phyloP scores from a whole-genome alignment of 225 moss, liverwort and hornwort species.

The Pseudoscleropodium purum region DNA sequence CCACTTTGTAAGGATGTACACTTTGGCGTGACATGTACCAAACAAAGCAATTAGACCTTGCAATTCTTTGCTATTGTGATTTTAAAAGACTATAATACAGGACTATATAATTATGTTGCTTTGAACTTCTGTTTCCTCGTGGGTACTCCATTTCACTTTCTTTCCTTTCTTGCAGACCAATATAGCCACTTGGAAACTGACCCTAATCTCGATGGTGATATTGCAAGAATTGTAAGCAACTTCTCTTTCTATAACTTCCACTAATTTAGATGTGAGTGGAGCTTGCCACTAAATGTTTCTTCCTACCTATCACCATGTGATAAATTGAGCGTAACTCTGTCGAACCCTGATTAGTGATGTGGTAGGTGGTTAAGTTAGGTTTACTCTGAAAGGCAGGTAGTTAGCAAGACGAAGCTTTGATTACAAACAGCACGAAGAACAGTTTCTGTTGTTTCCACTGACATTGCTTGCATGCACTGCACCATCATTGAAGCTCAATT shows the following conservation, averaged over 20 bases:
- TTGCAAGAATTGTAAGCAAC: neutral
- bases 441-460: neutral
- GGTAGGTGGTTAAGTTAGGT: neutral
- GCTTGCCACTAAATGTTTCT: neutral
- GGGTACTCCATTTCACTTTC: neutral
- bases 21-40: neutral
- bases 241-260: neutral
- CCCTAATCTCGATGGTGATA: neutral
- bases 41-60: neutral
- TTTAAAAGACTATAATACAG: neutral
- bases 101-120: too few species aligned
- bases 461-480: neutral
- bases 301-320: neutral
- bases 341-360: neutral
- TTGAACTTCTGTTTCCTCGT: neutral
- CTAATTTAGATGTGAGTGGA: neutral
- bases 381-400: neutral
- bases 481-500: neutral
- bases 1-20: neutral
- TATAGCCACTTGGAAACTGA: neutral
- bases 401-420: neutral
- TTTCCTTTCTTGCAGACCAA: neutral
- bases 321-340: neutral
- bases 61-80: too few species aligned
- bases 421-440: neutral